These are phyloP conservation scores for Xerocomus brunneocitrinus DNA, from an alignment of 768 basidiomycete genomes.

Conservation along the genomic window DNA sequence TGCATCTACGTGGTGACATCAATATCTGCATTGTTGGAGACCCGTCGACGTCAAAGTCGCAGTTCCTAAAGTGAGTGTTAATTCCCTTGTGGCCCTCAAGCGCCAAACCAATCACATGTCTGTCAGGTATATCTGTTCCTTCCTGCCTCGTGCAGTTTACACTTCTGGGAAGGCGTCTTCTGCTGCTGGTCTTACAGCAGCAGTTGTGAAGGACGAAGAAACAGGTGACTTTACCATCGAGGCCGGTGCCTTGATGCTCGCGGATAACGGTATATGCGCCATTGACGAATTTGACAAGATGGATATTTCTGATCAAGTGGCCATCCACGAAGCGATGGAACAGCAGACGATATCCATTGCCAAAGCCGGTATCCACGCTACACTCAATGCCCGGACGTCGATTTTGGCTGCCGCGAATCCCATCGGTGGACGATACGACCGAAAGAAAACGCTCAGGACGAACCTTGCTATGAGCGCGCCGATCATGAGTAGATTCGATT, in stretches of 20 bases:
- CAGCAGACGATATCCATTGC: slow-evolving; percentile 99
- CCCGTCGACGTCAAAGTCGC: slow-evolving; percentile 96
- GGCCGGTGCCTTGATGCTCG: slow-evolving; percentile 97
- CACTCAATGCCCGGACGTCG: slow-evolving; percentile 94
- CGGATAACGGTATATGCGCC: slow-evolving; percentile 99
- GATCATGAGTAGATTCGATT: slow-evolving; percentile 97
- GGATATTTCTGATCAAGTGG: slow-evolving; percentile 97
- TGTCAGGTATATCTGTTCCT: slow-evolving; percentile 90
- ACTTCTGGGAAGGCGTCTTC: slow-evolving; percentile 99
- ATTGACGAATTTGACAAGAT: slow-evolving; percentile 99
- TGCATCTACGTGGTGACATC: slow-evolving; percentile 97
- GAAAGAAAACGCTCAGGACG: slow-evolving; percentile 84
- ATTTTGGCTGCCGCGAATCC: slow-evolving; percentile 99
- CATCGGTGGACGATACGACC: slow-evolving; percentile 92
- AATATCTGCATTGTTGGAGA: slow-evolving; percentile 99
- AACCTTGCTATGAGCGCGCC: slow-evolving; percentile 98
- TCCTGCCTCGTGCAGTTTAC: slow-evolving; percentile 96
- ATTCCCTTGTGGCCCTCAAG: neutral
- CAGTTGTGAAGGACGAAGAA: slow-evolving; percentile 97
- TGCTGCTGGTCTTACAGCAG: slow-evolving; percentile 97
- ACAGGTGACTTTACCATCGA: slow-evolving; percentile 99
- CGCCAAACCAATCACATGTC: neutral
- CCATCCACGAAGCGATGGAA: slow-evolving; percentile 99
- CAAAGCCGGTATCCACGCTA: slow-evolving; percentile 98
- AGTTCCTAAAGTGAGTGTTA: slow-evolving; percentile 85